Evolutionary conservation across 1,139 yeast genomes (phyloP).

Genomic region (Diutina scorzettiae): DNA sequence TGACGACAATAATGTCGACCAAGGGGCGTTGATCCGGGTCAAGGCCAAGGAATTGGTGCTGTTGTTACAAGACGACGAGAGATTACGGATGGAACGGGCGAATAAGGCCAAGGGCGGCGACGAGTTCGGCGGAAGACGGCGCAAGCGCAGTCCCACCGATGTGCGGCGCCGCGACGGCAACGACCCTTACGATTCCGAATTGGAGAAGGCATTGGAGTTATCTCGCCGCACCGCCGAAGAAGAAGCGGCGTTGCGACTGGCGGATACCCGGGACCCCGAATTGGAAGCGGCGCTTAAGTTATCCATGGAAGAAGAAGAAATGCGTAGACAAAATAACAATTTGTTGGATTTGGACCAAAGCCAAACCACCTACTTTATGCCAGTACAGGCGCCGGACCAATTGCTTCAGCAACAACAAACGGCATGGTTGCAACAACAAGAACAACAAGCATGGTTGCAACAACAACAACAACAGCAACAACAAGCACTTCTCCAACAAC

Average conservation of each 20-base stretch:
- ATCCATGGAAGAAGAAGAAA: constrained; percentile 80
- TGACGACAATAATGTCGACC: constrained; percentile 75
- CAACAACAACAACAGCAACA: constrained; percentile 11
- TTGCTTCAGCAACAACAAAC: constrained; percentile 8
- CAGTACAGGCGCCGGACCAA: constrained; percentile 9
- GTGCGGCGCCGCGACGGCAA: constrained; percentile 10
- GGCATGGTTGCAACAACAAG: constrained; percentile 4
- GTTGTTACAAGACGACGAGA: constrained; percentile 70
- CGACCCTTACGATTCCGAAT: constrained; percentile 64
- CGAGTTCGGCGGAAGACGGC: constrained; percentile 16
- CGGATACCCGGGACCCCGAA: constrained; percentile 57
- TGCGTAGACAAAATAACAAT: constrained; percentile 42
- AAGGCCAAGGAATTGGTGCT: constrained; percentile 86
- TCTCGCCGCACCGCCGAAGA: constrained; percentile 78
- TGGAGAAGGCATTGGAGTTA: constrained; percentile 74
- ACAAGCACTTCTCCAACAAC: constrained; percentile 11
- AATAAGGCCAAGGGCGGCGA: not conserved
- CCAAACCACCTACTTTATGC: constrained; percentile 11
- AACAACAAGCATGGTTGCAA: constrained; percentile 5
- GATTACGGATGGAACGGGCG: constrained; percentile 62
- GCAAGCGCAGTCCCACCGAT: constrained; percentile 11
- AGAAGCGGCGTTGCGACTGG: constrained; percentile 34
- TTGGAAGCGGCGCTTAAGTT: constrained; percentile 72
- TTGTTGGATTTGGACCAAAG: constrained; percentile 38
- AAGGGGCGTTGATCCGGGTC: constrained; percentile 81